Percentiles rank a stretch among this genome's conserved stretches.
Evolutionary conservation across 192 early-diverging fungal species (phyloP).

Genomic region (Mortierella hygrophila): DNA sequence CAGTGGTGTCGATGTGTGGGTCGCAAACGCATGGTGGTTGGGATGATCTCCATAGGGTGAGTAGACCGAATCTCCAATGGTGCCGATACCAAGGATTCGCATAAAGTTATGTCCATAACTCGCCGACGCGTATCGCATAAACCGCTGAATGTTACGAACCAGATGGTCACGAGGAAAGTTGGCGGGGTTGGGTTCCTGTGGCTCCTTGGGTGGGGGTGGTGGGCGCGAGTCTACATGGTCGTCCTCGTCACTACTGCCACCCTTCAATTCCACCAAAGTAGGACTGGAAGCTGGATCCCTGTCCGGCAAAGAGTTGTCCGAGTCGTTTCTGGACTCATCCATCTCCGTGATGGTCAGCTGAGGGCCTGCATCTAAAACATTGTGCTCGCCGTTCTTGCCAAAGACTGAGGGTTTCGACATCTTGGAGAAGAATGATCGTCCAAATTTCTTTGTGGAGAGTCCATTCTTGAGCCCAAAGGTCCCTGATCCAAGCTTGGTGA

Average conservation of each 20-base stretch:
- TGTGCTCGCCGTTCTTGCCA: constrained; percentile 30
- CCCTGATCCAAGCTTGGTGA: neutral
- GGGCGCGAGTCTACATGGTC: constrained; percentile 27
- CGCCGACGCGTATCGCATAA: constrained; percentile 76
- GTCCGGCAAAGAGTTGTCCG: constrained; percentile 27
- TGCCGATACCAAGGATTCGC: constrained; percentile 77
- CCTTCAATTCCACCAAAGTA: neutral
- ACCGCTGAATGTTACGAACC: constrained; percentile 76
- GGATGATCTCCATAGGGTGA: constrained; percentile 63
- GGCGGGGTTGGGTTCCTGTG: constrained; percentile 53
- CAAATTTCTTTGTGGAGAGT: constrained; percentile 29
- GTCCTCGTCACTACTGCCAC: constrained; percentile 1
- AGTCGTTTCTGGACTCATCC: constrained; percentile 34
- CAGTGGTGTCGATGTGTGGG: constrained; percentile 80
- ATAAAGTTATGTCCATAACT: constrained; percentile 82
- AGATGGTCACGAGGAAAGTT: constrained; percentile 71
- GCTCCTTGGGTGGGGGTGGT: constrained; percentile 44
- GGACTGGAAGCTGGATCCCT: neutral
- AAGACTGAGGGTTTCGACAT: constrained; percentile 37
- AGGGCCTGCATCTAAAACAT: constrained; percentile 18
- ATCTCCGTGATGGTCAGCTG: constrained; percentile 48
- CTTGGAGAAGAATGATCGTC: constrained; percentile 38
- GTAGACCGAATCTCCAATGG: constrained; percentile 56
- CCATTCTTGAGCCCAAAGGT: constrained; percentile 42
- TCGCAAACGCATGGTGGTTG: constrained; percentile 84